Evolutionary conservation across 78 protist species (phyloP).

Genomic region (Anaeramoeba flamelloides): DNA sequence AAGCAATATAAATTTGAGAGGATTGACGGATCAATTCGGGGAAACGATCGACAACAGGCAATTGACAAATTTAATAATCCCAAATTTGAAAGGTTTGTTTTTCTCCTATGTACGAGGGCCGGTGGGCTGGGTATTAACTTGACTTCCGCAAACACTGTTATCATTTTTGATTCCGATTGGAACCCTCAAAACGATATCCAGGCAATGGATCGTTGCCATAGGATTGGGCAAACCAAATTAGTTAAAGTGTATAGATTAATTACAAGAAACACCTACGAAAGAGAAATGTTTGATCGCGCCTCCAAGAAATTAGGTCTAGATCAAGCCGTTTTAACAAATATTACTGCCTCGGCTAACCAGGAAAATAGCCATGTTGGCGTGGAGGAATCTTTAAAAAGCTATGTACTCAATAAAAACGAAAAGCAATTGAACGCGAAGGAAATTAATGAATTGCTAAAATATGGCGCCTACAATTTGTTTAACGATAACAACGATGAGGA

Average conservation of each 20-base stretch:
- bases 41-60: conserved; percentile 42
- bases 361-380: too few species aligned
- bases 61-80: background rate
- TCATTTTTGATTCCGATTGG: conserved; percentile 92
- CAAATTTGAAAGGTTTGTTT: background rate
- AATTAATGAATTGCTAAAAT: conserved; percentile 20
- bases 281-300: conserved; percentile 56
- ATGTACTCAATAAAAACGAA: too few species aligned
- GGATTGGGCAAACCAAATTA: conserved; percentile 11
- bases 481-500: conserved; percentile 2
- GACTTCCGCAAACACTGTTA: conserved; percentile 82
- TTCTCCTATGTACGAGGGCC: conserved; percentile 25
- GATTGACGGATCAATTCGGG: conserved; percentile 77
- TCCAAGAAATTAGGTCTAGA: conserved; percentile 61
- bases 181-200: conserved; percentile 92
- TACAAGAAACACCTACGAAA: conserved; percentile 59
- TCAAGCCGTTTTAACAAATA: conserved; percentile 45
- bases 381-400: too few species aligned
- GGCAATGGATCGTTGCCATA: conserved; percentile 1
- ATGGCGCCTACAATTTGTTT: conserved; percentile 16
- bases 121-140: conserved; percentile 91
- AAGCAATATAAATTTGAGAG: conserved; percentile 34
- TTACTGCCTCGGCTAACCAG: too few species aligned
- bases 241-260: conserved; percentile 75
- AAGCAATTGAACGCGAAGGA: conserved; percentile 4